phyloP scores from a whole-genome alignment of 1,284 basidiomycete genomes.

The Agaricales sp. region DNA sequence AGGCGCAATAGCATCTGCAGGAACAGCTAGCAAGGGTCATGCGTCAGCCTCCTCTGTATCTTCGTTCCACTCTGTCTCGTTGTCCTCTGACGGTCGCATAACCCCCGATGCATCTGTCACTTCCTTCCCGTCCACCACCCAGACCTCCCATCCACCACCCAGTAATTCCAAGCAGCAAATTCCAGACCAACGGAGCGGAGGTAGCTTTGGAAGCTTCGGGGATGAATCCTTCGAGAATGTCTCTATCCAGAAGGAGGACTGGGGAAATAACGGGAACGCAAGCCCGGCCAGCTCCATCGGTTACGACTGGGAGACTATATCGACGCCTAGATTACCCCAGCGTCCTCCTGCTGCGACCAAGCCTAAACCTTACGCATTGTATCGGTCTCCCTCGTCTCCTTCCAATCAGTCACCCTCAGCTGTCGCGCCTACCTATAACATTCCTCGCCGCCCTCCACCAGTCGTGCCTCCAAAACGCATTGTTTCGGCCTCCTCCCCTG shows the following conservation, averaged over 20 bases:
- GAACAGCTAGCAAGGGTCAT: constrained; percentile 29
- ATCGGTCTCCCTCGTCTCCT: neutral
- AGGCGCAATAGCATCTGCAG: neutral
- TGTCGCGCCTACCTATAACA: neutral
- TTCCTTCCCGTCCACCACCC: constrained; percentile 26
- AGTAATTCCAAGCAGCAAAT: neutral
- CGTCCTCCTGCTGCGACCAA: neutral
- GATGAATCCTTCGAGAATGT: constrained; percentile 66
- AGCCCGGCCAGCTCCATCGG: constrained; percentile 13
- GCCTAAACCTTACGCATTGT: neutral
- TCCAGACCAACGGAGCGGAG: constrained; percentile 21
- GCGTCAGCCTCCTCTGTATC: constrained; percentile 60
- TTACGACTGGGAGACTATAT: constrained; percentile 32
- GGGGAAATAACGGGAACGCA: constrained; percentile 26
- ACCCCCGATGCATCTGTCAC: constrained; percentile 32
- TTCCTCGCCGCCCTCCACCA: neutral
- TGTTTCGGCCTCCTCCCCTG: neutral
- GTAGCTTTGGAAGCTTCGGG: constrained; percentile 42
- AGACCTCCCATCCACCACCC: constrained; percentile 8
- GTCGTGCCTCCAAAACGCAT: neutral
- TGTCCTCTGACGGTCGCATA: constrained; percentile 53
- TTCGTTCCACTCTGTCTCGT: constrained; percentile 72
- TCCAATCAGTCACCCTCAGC: neutral
- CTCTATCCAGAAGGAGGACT: constrained; percentile 23
- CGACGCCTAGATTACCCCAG: neutral